Evolutionary conservation across 1,139 yeast species (phyloP), one percentile per base, ranked within the genome.

Genomic region (Zygosaccharomyces pseudobailii): DNA sequence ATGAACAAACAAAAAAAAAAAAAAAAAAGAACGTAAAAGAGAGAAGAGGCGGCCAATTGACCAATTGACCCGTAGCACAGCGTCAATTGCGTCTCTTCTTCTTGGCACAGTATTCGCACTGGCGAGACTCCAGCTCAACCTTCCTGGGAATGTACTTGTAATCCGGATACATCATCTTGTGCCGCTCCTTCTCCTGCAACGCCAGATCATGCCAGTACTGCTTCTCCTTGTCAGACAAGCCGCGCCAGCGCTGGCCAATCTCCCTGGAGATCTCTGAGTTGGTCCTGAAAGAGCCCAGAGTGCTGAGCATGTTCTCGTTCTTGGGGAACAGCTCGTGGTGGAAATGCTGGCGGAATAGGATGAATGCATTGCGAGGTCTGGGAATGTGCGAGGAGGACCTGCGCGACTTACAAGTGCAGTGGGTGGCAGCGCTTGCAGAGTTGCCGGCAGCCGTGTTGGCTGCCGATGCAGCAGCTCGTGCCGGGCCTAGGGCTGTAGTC

Each of bases 141-240:
- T 39, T 68, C 57, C 87, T 70, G 6, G 89, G 90, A 45, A 84
- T 79, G 62, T 82, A 82, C 57, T 88, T 75, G 68, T 87, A 87
- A 49, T 88, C 90, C 7, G 96, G 96, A 63, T 87, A 87, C 62
- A 86, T 82, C 58, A 82, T 82, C 45, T 87, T 85, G 63, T 87
- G 96, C 55, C 80, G 76, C 55, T 80, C 79, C 71, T 87, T 87
- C 63, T 87, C 96, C 61, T 84, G 89, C 62, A 85, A 90, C 21
- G 95, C 95, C 53, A 85, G 73, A 53, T 78, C 80, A 59, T 82
- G 82, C 96, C 96, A 87, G 61, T 83, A 82, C 41, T 82, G 85
- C 68, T 85, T 84, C 54, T 87, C 94, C 25, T 75, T 78, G 7
- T 76, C 72, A 0, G 82, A 66, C 36, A 87, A 71, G 32, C 80